Evolutionary conservation across 2,329 filamentous ascomycete genomes (phyloP).

Genomic region (Xylariaceae sp.): DNA sequence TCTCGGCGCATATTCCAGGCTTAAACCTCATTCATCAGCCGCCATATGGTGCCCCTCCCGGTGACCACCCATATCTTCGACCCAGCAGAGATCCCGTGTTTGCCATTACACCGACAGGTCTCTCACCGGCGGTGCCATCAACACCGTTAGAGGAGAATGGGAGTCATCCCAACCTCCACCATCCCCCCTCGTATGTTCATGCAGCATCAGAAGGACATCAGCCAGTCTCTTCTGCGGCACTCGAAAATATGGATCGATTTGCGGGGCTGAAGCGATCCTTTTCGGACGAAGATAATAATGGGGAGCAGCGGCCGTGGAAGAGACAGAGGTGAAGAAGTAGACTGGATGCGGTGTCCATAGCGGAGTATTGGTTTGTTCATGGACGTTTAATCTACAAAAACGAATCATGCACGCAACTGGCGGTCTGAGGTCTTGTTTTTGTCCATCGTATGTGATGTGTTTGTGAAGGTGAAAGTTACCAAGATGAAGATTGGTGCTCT

Average conservation of each 20-base stretch:
- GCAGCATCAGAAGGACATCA: not conserved
- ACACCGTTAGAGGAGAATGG: not conserved
- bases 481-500: not conserved
- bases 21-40: not conserved
- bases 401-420: not conserved
- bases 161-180: not conserved
- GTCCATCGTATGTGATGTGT: not conserved
- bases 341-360: not conserved
- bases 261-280: not conserved
- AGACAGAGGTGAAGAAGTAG: not conserved
- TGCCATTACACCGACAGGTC: not conserved
- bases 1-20: not conserved
- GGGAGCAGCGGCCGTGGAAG: not conserved
- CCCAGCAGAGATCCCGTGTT: not conserved
- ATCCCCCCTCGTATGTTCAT: not conserved
- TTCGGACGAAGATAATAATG: not conserved
- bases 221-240: not conserved
- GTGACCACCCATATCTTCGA: not conserved
- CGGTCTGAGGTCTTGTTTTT: not conserved
- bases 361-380: not conserved
- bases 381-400: not conserved
- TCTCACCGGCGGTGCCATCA: not conserved
- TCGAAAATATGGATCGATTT: not conserved
- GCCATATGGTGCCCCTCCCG: not conserved
- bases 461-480: not conserved